phyloP scores from a whole-genome alignment of 148 eudicot species.

The Amaranthus cruentus region DNA sequence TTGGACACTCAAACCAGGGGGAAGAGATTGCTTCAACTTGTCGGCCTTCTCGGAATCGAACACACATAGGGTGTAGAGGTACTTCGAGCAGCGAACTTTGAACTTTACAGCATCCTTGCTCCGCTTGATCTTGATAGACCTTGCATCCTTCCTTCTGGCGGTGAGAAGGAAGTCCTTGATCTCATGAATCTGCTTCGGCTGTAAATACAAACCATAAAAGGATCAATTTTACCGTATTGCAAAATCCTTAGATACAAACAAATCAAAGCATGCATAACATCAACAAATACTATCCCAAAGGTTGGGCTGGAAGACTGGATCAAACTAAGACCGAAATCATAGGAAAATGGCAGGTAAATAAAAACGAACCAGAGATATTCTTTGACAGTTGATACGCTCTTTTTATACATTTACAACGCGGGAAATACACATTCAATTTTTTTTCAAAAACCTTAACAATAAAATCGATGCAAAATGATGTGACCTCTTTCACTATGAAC shows the following conservation, averaged over 20 bases:
- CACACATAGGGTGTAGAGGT: conserved; percentile 57
- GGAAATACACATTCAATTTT: too few species aligned
- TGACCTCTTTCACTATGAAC: too few species aligned
- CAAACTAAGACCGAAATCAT: too few species aligned
- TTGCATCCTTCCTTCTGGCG: conserved; percentile 59
- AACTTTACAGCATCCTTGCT: conserved; percentile 55
- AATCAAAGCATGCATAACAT: background rate
- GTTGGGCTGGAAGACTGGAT: too few species aligned
- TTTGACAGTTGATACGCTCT: too few species aligned
- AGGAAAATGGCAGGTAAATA: too few species aligned
- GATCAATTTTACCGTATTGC: background rate
- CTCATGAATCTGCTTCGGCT: conserved; percentile 61
- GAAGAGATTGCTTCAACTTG: conserved; percentile 63
- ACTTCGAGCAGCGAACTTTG: conserved; percentile 63
- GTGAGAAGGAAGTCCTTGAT: conserved; percentile 65
- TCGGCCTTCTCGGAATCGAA: conserved; percentile 50
- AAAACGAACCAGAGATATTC: too few species aligned
- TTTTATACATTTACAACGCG: too few species aligned
- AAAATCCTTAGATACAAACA: background rate
- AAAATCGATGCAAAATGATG: too few species aligned
- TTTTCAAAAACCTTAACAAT: too few species aligned
- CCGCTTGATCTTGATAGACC: conserved; percentile 48
- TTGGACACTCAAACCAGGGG: conserved; percentile 54
- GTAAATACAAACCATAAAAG: background rate
- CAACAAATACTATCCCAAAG: too few species aligned